phyloP scores from a whole-genome alignment of 371 early-diverging fungal species.

The Rhizopus arrhizus region DNA sequence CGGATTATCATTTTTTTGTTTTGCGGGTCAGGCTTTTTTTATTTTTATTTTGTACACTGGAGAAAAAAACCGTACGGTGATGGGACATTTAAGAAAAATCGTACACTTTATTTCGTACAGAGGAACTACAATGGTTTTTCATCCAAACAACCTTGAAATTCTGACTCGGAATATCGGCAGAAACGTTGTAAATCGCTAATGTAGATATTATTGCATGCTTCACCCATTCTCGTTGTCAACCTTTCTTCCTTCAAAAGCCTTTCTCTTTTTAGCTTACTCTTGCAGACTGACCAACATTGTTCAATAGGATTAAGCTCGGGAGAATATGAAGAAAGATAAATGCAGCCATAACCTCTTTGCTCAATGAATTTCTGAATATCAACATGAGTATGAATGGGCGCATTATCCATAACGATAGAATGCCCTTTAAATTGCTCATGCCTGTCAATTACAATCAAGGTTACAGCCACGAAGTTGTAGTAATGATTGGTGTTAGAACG shows the following conservation, averaged over 20 bases:
- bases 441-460: slow-evolving; percentile 11
- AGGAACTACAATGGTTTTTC: not conserved
- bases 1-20: too few relatives aligned
- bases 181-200: slow-evolving; percentile 18
- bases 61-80: too few relatives aligned
- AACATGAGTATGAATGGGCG: slow-evolving; percentile 17
- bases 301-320: slow-evolving; percentile 26
- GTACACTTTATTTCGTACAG: not conserved
- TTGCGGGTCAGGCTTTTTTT: too few relatives aligned
- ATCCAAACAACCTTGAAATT: slow-evolving; percentile 23
- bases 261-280: slow-evolving; percentile 18
- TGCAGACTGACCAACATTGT: slow-evolving; percentile 23
- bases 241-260: slow-evolving; percentile 19
- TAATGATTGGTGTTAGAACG: slow-evolving; percentile 19
- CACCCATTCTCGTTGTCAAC: slow-evolving; percentile 11
- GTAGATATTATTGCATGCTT: slow-evolving; percentile 11
- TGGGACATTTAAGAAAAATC: not conserved
- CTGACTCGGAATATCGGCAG: slow-evolving; percentile 14
- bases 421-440: slow-evolving; percentile 17
- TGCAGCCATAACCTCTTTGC: slow-evolving; percentile 22
- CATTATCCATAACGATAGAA: slow-evolving; percentile 28
- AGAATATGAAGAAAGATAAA: slow-evolving; percentile 27
- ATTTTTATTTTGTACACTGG: too few relatives aligned
- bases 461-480: slow-evolving; percentile 10
- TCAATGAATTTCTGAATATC: slow-evolving; percentile 18